These are phyloP conservation scores for Rutstroemia sydowiana DNA, from an alignment of 2,329 filamentous ascomycete species.

Conservation along the genomic window DNA sequence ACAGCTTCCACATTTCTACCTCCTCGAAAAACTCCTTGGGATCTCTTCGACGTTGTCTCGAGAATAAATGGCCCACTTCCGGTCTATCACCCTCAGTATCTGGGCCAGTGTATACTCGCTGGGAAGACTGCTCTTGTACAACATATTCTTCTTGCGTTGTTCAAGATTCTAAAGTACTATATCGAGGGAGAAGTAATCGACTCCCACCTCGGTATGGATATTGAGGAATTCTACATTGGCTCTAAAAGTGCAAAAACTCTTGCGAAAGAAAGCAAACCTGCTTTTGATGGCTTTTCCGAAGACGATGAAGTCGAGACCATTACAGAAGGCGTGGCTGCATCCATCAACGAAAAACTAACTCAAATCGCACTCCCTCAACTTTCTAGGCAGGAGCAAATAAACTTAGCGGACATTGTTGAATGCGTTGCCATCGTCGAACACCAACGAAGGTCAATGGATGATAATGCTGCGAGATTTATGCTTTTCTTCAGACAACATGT, in stretches of 20 bases:
- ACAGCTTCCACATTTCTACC: conserved; percentile 31
- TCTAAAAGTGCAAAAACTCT: conserved; percentile 18
- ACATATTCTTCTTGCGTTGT: conserved; percentile 62
- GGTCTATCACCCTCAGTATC: conserved; percentile 84
- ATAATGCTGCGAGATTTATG: conserved; percentile 81
- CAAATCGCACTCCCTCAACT: conserved; percentile 69
- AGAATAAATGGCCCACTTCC: conserved; percentile 81
- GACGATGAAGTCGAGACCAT: conserved; percentile 56
- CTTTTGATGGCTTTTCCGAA: conserved; percentile 42
- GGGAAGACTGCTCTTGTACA: conserved; percentile 70
- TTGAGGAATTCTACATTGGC: conserved; percentile 50
- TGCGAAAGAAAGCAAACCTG: conserved; percentile 27
- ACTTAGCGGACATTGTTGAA: conserved; percentile 75
- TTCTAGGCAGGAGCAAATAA: conserved; percentile 79
- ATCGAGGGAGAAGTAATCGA: conserved; percentile 75
- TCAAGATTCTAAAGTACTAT: conserved; percentile 74
- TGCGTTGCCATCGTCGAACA: conserved; percentile 78
- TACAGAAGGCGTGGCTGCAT: conserved; percentile 60
- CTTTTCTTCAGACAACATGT: conserved; percentile 80
- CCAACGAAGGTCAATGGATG: conserved; percentile 81
- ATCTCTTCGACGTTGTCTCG: conserved; percentile 76
- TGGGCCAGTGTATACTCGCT: conserved; percentile 77
- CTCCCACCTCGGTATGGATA: conserved; percentile 60
- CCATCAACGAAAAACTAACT: conserved; percentile 71
- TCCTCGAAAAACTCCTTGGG: conserved; percentile 30